A percentile compares a stretch with the other conserved stretches of the same genome.
Evolutionary conservation across 2,329 filamentous ascomycete genomes (phyloP).

Genomic region (Xylariaceae sp.): DNA sequence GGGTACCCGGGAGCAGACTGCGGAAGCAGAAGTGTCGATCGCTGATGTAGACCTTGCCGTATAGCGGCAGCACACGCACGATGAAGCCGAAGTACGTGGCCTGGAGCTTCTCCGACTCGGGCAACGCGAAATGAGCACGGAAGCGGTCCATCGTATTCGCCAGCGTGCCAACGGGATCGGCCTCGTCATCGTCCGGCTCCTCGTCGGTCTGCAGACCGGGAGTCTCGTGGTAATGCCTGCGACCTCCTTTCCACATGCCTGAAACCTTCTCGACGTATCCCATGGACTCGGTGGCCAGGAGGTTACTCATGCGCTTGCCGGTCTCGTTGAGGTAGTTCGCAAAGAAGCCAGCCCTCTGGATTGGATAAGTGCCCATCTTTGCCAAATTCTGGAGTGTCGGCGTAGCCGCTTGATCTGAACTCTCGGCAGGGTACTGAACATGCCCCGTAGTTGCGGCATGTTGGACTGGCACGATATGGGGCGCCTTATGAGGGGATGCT

Average conservation of each 20-base stretch:
- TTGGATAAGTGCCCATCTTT: slow-evolving; percentile 63
- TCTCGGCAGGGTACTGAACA: slow-evolving; percentile 23
- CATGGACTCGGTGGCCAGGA: slow-evolving; percentile 86
- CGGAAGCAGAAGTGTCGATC: slow-evolving; percentile 85
- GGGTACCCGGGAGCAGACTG: slow-evolving; percentile 78
- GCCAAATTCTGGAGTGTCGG: slow-evolving; percentile 45
- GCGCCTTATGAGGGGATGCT: too few relatives aligned
- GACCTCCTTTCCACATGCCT: slow-evolving; percentile 90
- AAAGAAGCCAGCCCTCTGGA: slow-evolving; percentile 76
- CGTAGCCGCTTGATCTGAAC: slow-evolving; percentile 22
- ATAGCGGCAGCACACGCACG: slow-evolving; percentile 82
- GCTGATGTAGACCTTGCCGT: slow-evolving; percentile 94
- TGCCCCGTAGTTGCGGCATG: slow-evolving; percentile 30
- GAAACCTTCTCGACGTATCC: slow-evolving; percentile 95
- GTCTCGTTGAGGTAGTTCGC: slow-evolving; percentile 75
- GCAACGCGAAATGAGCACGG: slow-evolving; percentile 83
- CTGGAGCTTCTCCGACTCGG: slow-evolving; percentile 71
- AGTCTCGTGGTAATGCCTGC: slow-evolving; percentile 74
- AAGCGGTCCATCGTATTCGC: slow-evolving; percentile 72
- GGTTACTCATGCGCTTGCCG: slow-evolving; percentile 71
- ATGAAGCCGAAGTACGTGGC: slow-evolving; percentile 90
- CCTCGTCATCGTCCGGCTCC: slow-evolving; percentile 44
- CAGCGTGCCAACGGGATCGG: slow-evolving; percentile 53
- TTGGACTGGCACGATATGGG: slow-evolving; percentile 8
- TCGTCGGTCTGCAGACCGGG: slow-evolving; percentile 45